These are phyloP conservation scores for Sutorius australiensis DNA, from an alignment of 768 basidiomycete genomes.

Conservation along the genomic window DNA sequence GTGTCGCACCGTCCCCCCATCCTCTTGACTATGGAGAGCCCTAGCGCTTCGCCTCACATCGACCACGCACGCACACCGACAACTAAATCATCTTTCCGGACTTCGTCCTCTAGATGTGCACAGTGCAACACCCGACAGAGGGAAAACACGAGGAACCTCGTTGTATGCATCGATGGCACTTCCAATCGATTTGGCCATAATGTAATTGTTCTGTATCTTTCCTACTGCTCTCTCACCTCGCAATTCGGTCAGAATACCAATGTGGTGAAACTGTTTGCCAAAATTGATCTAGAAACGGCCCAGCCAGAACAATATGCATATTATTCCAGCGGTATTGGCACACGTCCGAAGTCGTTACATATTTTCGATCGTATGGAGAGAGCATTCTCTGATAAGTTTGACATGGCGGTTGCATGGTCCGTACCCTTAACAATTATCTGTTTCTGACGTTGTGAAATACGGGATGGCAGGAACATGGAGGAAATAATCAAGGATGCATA, in stretches of 20 bases:
- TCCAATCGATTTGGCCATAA: slow-evolving; percentile 23
- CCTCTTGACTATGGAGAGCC: background rate
- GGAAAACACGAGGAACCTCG: slow-evolving; percentile 17
- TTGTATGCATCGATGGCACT: slow-evolving; percentile 25
- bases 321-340: slow-evolving; percentile 39
- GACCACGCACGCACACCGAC: background rate
- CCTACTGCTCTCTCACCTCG: background rate
- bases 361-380: slow-evolving; percentile 18
- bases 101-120: slow-evolving; percentile 3
- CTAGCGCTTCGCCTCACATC: background rate
- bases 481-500: slow-evolving; percentile 33
- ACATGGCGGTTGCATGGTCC: slow-evolving; percentile 39
- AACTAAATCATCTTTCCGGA: background rate
- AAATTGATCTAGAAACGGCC: slow-evolving; percentile 20
- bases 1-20: background rate
- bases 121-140: slow-evolving; percentile 12
- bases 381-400: slow-evolving; percentile 25
- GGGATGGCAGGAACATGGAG: slow-evolving; percentile 32
- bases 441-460: background rate
- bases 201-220: background rate
- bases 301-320: slow-evolving; percentile 29
- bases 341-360: slow-evolving; percentile 28
- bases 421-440: background rate
- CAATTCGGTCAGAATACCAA: slow-evolving; percentile 33
- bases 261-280: slow-evolving; percentile 35